These are phyloP conservation scores for Senecio squalidus DNA, from an alignment of 140 eudicot genomes.

Conservation along the genomic window DNA sequence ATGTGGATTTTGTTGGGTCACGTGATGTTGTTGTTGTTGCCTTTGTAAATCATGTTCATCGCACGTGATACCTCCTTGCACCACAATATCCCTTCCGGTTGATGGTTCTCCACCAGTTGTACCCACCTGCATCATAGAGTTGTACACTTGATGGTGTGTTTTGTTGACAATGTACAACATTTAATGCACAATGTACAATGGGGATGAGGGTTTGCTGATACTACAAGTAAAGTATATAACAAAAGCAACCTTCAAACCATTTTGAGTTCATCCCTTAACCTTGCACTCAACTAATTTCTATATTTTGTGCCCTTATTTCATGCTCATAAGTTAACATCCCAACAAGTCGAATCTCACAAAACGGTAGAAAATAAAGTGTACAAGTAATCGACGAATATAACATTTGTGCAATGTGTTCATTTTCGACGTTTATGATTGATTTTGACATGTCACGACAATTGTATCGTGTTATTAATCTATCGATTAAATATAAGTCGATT, in stretches of 20 bases:
- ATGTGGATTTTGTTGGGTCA: constrained; percentile 43
- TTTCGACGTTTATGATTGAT: not conserved
- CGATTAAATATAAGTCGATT: too few relatives aligned
- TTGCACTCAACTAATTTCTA: constrained; percentile 32
- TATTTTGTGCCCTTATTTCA: constrained; percentile 27
- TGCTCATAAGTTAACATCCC: constrained; percentile 20
- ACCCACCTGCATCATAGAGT: constrained; percentile 46
- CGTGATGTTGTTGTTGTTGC: constrained; percentile 21
- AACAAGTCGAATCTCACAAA: not conserved
- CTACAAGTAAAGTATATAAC: constrained; percentile 39
- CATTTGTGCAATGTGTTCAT: not conserved
- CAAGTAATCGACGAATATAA: too few relatives aligned
- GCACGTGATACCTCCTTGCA: constrained; percentile 44
- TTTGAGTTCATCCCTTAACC: constrained; percentile 33
- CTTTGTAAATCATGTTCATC: constrained; percentile 45
- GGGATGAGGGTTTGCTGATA: constrained; percentile 21
- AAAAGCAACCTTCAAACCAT: constrained; percentile 46
- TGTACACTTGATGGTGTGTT: not conserved
- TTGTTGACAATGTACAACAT: constrained; percentile 1
- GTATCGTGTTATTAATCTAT: not conserved
- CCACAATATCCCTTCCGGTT: constrained; percentile 20
- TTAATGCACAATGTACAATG: constrained; percentile 14
- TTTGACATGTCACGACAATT: not conserved
- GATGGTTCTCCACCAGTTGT: constrained; percentile 62
- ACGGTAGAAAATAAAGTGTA: not conserved